A percentile compares a stretch with the other conserved stretches of the same genome.
phyloP scores from a whole-genome alignment of 139 green algal genomes.

The Chlorella vulgaris region DNA sequence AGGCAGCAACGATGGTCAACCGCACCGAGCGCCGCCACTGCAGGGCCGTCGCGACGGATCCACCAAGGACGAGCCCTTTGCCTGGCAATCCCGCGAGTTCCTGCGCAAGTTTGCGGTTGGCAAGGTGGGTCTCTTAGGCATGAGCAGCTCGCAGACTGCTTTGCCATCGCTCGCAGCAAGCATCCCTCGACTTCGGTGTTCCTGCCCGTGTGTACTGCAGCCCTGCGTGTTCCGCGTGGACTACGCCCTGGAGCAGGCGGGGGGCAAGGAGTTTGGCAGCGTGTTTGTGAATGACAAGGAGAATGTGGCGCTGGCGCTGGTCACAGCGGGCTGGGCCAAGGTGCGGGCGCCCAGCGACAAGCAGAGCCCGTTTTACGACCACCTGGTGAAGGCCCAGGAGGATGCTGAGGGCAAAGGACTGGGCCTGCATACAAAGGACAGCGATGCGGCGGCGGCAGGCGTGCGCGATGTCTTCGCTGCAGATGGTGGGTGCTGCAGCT shows the following conservation, averaged over 20 bases:
- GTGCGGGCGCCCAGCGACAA: conserved; percentile 70
- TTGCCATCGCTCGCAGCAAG: background rate
- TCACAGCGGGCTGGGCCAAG: conserved; percentile 82
- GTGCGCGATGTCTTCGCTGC: conserved; percentile 44
- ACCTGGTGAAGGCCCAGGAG: conserved; percentile 77
- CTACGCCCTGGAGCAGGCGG: conserved; percentile 84
- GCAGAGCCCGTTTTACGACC: conserved; percentile 79
- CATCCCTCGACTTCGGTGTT: background rate
- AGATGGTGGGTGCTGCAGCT: background rate
- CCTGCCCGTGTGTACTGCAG: conserved; percentile 43
- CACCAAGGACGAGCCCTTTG: conserved; percentile 92
- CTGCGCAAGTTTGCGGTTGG: conserved; percentile 89
- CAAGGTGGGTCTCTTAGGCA: conserved; percentile 56
- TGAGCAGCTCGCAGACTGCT: too few relatives aligned
- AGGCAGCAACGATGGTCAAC: too few relatives aligned
- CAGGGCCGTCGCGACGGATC: conserved; percentile 91
- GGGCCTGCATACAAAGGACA: conserved; percentile 89
- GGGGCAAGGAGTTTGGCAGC: conserved; percentile 89
- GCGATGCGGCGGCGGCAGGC: conserved; percentile 38
- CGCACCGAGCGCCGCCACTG: too few relatives aligned
- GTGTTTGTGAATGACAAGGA: conserved; percentile 85
- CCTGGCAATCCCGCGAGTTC: conserved; percentile 91
- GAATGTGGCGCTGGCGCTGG: conserved; percentile 80
- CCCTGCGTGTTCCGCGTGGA: conserved; percentile 90
- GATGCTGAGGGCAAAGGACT: conserved; percentile 65